Evolutionary conservation across 2,329 filamentous ascomycete species (phyloP).

Genomic region (Rhytidhysteron rufulum): DNA sequence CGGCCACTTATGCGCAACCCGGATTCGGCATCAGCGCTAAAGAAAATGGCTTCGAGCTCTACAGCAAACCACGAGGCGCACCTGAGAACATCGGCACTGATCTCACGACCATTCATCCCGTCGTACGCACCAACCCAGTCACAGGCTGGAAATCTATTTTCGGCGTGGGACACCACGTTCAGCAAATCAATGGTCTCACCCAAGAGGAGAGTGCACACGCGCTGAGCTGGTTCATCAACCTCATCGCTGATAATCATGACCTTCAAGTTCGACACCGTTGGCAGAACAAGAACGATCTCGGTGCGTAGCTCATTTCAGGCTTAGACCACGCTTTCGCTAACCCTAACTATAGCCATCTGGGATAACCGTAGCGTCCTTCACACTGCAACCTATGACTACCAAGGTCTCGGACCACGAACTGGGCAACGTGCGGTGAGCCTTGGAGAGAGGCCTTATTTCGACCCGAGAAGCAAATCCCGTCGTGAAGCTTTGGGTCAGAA

Average conservation of each 20-base stretch:
- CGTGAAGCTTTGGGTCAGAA: constrained; percentile 31
- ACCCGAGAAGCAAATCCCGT: constrained; percentile 48
- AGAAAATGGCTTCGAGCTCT: constrained; percentile 34
- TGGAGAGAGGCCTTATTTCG: constrained; percentile 54
- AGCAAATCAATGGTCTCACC: constrained; percentile 43
- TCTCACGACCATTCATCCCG: constrained; percentile 48
- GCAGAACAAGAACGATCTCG: constrained; percentile 47
- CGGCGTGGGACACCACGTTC: constrained; percentile 39
- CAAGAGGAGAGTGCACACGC: constrained; percentile 41
- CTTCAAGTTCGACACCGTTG: constrained; percentile 49
- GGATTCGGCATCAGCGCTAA: constrained; percentile 29
- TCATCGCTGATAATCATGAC: constrained; percentile 49
- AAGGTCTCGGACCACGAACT: constrained; percentile 47
- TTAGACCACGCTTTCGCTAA: no score
- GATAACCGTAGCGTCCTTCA: constrained; percentile 58
- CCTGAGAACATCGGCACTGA: constrained; percentile 50
- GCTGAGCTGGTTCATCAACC: constrained; percentile 40
- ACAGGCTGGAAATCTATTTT: constrained; percentile 47
- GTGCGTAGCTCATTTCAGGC: no score
- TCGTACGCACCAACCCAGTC: constrained; percentile 56
- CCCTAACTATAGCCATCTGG: constrained; percentile 52
- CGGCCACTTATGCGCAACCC: constrained; percentile 41
- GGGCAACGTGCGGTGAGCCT: constrained; percentile 53
- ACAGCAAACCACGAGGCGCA: constrained; percentile 45
- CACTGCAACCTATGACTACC: constrained; percentile 58